phyloP scores from a whole-genome alignment of 306 rosid genomes.

The Prosopis cineraria region DNA sequence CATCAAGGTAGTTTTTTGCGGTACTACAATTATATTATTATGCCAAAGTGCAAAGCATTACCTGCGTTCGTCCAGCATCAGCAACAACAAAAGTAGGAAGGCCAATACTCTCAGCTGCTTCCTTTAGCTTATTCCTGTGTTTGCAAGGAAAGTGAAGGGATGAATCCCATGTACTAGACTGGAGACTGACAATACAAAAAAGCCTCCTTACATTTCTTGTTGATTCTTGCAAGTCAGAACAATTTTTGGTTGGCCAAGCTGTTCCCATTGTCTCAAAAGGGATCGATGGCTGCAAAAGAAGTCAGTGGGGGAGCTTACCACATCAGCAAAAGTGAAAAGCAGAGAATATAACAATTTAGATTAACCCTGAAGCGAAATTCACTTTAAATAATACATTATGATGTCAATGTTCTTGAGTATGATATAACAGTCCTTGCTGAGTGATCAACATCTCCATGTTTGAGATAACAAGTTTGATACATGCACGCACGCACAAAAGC shows the following conservation, averaged over 20 bases:
- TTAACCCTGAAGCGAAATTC: background rate
- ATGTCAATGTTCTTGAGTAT: background rate
- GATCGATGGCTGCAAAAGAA: slow-evolving; percentile 56
- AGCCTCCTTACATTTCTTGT: slow-evolving; percentile 76
- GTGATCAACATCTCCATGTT: slow-evolving; percentile 11
- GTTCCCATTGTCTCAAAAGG: slow-evolving; percentile 90
- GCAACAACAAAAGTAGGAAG: slow-evolving; percentile 93
- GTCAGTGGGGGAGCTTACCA: background rate
- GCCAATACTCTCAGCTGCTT: slow-evolving; percentile 74
- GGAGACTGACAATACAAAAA: slow-evolving; percentile 30
- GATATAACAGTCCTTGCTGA: slow-evolving; percentile 9
- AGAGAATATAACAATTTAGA: background rate
- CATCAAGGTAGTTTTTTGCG: background rate
- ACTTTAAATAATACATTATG: background rate
- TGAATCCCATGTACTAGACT: slow-evolving; percentile 14
- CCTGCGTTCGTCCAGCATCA: slow-evolving; percentile 98
- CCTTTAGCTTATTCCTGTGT: slow-evolving; percentile 85
- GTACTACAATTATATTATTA: background rate
- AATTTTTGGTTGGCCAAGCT: slow-evolving; percentile 85
- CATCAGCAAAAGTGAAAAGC: background rate
- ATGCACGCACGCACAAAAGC: background rate
- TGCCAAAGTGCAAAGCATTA: slow-evolving; percentile 34
- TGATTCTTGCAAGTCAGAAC: slow-evolving; percentile 88
- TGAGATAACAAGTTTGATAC: background rate
- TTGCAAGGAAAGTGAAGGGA: slow-evolving; percentile 18